Base-by-base conservation (phyloP, 2,329 filamentous ascomycete genomes). In the Fusarium kyushuense region DNA sequence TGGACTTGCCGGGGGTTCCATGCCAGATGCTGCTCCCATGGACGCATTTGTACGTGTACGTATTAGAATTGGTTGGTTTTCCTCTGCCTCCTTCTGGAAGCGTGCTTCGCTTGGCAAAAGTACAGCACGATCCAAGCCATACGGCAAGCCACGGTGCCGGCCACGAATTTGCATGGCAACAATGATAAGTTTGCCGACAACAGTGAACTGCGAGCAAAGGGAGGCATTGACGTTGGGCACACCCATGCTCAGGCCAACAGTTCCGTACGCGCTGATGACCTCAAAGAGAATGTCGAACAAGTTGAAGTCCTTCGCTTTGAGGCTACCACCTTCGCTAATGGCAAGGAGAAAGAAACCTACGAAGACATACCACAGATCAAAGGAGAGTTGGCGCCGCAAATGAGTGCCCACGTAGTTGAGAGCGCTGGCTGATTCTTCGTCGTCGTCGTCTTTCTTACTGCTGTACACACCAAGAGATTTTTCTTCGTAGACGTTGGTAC, bases 331-430 rank as follows among this genome's bases (percentile, higher is more conserved):
- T 80, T 99, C 96, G 30, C 92, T 89, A 72, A 99, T 97, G 63
- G 91, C 86, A 74, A 99, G 92, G 76, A 98, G 87, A 80, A 99
- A 99, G 72, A 97, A 89, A 1, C 96, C 96, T 23, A 98, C 78
- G 76, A 97, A 97, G 59, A 99, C 91, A 74, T 94, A 99, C 96
- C 96, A 99, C 79, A 99, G 79, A 80, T 99, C 96, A 81, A 99
- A 99, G 54, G 94, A 97, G 35, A 99, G 86, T 79, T 99, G 96
- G 46, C 92, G 89, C 36, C 96, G 92, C 77, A 99, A 86, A 87
- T 99, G 96, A 52, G 92, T 90, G 4, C 93, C 92, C 52, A 99
- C 91, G 72, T 97, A 98, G 63, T 90, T 95, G 43, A 93, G 87
- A 42, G 90, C 86, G 36, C 82, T 85, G 25, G 85, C 84, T 16